Evolutionary conservation across 1,139 yeast species (phyloP).

Genomic region (Magnusiomyces tetraspermus): DNA sequence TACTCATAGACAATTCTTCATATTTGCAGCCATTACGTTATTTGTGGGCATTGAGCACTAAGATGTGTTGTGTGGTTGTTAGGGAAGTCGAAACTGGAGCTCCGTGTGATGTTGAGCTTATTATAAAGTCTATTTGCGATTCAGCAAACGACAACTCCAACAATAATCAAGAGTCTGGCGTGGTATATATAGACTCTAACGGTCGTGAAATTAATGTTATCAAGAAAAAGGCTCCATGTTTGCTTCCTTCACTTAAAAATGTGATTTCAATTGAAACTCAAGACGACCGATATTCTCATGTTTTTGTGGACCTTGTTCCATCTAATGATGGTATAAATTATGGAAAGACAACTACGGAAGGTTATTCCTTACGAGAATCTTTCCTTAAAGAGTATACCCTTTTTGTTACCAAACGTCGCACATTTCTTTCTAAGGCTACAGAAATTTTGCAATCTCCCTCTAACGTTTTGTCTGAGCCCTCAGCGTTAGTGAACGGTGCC

Average conservation of each 20-base stretch:
- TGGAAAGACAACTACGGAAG: background rate
- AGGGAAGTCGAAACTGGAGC: slow-evolving; percentile 52
- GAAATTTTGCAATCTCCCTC: background rate
- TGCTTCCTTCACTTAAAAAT: background rate
- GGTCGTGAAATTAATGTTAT: background rate
- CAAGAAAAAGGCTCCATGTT: slow-evolving; percentile 1
- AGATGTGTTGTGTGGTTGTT: slow-evolving; percentile 67
- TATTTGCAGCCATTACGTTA: slow-evolving; percentile 82
- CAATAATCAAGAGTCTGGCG: background rate
- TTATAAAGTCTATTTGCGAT: slow-evolving; percentile 24
- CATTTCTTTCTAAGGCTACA: slow-evolving; percentile 3
- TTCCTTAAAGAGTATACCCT: slow-evolving; percentile 1
- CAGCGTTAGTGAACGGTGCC: background rate
- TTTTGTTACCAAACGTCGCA: slow-evolving; percentile 1
- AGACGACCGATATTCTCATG: background rate
- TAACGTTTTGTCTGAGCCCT: background rate
- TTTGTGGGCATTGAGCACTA: slow-evolving; percentile 84
- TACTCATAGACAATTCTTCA: slow-evolving; percentile 37
- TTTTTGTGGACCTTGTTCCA: background rate
- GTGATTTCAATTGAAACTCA: background rate
- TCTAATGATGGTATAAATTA: background rate
- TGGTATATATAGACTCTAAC: background rate
- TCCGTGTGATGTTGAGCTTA: slow-evolving; percentile 39
- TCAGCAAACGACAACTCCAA: no score
- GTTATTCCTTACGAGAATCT: background rate